Conservation (phyloP, 2,329 filamentous ascomycete genomes). For the Juglanconis oblonga region DNA sequence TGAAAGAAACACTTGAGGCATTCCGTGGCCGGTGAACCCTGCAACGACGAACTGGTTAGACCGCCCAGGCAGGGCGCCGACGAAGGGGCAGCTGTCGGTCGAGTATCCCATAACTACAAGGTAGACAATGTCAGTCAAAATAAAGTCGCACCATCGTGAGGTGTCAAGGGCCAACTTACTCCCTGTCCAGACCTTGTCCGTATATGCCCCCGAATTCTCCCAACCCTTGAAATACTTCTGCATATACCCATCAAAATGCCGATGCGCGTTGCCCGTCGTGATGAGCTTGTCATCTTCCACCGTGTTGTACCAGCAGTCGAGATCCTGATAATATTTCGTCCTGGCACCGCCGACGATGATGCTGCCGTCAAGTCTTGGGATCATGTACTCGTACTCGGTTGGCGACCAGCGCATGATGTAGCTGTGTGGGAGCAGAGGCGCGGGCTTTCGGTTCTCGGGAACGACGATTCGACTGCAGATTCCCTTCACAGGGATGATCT, state of each 20-base stretch:
- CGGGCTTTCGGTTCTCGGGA: background rate
- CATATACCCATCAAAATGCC: constrained; percentile 45
- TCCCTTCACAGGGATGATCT: constrained; percentile 31
- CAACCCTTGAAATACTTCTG: constrained; percentile 42
- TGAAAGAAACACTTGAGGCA: constrained; percentile 42
- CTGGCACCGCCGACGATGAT: constrained; percentile 43
- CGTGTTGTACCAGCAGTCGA: constrained; percentile 39
- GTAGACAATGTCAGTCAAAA: background rate
- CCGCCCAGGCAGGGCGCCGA: constrained; percentile 40
- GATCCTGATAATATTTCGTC: constrained; percentile 29
- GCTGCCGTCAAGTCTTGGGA: constrained; percentile 37
- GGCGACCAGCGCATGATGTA: constrained; percentile 22
- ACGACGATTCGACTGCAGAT: constrained; percentile 24
- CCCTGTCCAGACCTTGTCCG: constrained; percentile 40
- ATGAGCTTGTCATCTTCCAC: constrained; percentile 40
- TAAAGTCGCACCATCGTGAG: background rate
- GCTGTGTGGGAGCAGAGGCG: constrained; percentile 19
- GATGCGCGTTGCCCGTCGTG: constrained; percentile 28
- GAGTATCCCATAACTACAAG: constrained; percentile 41
- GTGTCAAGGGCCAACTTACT: constrained; percentile 24
- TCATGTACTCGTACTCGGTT: constrained; percentile 33
- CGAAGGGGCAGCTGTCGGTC: constrained; percentile 38
- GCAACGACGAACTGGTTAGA: constrained; percentile 41
- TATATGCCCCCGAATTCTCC: constrained; percentile 38
- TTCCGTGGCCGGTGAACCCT: constrained; percentile 51